These are phyloP conservation scores for Candida cerambycidarum DNA, from an alignment of 805 yeast genomes.

Conservation along the genomic window DNA sequence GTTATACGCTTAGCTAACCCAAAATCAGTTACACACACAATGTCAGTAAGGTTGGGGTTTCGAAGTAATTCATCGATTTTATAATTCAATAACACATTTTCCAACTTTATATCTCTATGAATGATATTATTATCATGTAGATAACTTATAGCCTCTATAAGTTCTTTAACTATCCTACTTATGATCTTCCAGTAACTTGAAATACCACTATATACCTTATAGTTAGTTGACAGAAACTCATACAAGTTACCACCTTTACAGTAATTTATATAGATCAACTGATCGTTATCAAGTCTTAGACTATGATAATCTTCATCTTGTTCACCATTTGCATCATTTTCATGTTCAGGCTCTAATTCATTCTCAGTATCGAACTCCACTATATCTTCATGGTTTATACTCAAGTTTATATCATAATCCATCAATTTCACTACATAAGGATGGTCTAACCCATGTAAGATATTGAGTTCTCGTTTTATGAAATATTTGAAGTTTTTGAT, in stretches of 20 bases:
- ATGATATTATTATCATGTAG: conserved; percentile 68
- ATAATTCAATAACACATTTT: conserved; percentile 62
- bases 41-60: background rate
- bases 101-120: conserved; percentile 91
- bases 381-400: conserved; percentile 25
- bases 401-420: conserved; percentile 44
- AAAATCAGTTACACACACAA: conserved; percentile 75
- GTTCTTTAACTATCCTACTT: conserved; percentile 66
- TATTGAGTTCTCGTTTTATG: conserved; percentile 64
- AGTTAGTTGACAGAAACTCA: conserved; percentile 42
- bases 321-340: conserved; percentile 2
- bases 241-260: conserved; percentile 86
- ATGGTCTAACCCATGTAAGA: conserved; percentile 54
- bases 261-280: conserved; percentile 64
- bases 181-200: conserved; percentile 48
- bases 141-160: conserved; percentile 66
- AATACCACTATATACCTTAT: conserved; percentile 40
- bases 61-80: conserved; percentile 23
- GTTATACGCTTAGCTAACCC: conserved; percentile 78
- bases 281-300: conserved; percentile 27
- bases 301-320: conserved; percentile 14
- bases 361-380: conserved; percentile 19
- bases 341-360: conserved; percentile 9
- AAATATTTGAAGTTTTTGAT: conserved; percentile 33
- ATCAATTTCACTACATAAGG: conserved; percentile 68